Percentiles rank a stretch among this genome's conserved stretches.
Evolutionary conservation across 495 filamentous ascomycete species (phyloP).

Genomic region (Barbatosphaeria neglecta): DNA sequence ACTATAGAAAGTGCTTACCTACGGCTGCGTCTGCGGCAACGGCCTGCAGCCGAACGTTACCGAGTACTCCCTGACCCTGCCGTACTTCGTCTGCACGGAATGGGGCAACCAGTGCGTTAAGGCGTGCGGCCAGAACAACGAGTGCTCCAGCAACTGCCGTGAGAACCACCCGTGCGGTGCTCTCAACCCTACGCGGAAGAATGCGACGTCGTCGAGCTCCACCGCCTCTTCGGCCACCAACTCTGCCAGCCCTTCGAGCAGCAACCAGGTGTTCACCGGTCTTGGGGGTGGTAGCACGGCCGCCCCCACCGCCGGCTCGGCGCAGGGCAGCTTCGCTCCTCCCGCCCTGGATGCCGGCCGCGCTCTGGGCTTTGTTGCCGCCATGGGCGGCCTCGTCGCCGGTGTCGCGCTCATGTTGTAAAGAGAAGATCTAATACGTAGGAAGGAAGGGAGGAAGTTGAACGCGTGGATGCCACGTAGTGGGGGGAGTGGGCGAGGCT

Average conservation of each 20-base stretch:
- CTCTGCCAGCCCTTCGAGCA: conserved; percentile 20
- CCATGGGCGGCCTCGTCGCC: conserved; percentile 48
- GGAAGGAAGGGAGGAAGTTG: neutral
- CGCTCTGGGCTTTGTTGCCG: conserved; percentile 44
- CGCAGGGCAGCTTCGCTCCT: conserved; percentile 22
- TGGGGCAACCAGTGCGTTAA: conserved; percentile 59
- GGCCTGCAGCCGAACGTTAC: conserved; percentile 59
- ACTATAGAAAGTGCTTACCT: conserved; percentile 50
- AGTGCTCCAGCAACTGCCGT: conserved; percentile 54
- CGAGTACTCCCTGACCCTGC: conserved; percentile 76
- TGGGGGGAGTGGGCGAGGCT: no score
- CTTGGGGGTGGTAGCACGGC: conserved; percentile 33
- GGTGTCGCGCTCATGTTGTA: conserved; percentile 53
- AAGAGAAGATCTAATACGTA: conserved; percentile 4
- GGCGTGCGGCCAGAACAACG: conserved; percentile 45
- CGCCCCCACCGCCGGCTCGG: conserved; percentile 16
- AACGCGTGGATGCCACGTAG: no score
- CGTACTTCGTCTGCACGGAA: conserved; percentile 71
- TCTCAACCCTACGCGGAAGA: conserved; percentile 50
- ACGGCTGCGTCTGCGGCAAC: conserved; percentile 67
- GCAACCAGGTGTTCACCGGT: conserved; percentile 34
- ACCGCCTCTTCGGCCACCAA: conserved; percentile 23
- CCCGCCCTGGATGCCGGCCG: conserved; percentile 39
- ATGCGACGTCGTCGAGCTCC: conserved; percentile 40
- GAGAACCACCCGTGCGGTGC: conserved; percentile 72